These are phyloP conservation scores for Arabis alpina DNA, from an alignment of 345 rosid genomes.

Conservation along the genomic window DNA sequence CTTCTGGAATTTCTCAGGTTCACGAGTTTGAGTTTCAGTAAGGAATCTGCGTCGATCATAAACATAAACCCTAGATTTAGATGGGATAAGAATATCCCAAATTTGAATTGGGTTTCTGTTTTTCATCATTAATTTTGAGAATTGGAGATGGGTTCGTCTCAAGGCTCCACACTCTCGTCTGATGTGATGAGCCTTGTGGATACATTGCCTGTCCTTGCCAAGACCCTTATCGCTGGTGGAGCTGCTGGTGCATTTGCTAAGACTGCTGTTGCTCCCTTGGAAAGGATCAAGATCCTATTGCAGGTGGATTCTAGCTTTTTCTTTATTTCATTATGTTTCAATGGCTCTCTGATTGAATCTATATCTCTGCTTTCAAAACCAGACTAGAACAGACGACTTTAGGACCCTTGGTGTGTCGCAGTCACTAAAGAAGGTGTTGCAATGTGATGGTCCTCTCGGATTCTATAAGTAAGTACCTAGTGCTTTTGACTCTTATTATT, in stretches of 20 bases:
- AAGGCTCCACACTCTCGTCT: conserved; percentile 72
- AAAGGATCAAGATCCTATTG: conserved; percentile 82
- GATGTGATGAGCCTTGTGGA: conserved; percentile 71
- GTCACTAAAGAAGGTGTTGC: conserved; percentile 72
- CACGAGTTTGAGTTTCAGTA: conserved; percentile 47
- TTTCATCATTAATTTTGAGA: neutral
- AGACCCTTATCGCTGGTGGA: conserved; percentile 93
- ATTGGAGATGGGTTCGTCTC: conserved; percentile 63
- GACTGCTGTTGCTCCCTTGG: conserved; percentile 91
- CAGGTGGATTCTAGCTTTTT: conserved; percentile 54
- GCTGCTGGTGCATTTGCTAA: conserved; percentile 95
- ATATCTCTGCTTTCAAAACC: conserved; percentile 17
- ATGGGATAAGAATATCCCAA: conserved; percentile 68
- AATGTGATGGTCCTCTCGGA: conserved; percentile 83
- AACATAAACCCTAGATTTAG: conserved; percentile 71
- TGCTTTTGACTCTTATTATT: conserved; percentile 15
- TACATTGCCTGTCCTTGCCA: conserved; percentile 74
- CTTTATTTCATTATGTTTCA: too few relatives aligned
- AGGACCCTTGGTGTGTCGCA: conserved; percentile 75
- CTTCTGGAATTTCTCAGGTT: conserved; percentile 77
- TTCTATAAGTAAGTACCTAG: conserved; percentile 70
- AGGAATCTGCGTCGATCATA: conserved; percentile 45
- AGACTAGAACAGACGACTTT: conserved; percentile 90
- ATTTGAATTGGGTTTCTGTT: conserved; percentile 9
- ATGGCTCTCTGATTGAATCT: neutral